Evolutionary conservation across 139 green algal species (phyloP).

Genomic region (Astrephomene gubernaculifera): DNA sequence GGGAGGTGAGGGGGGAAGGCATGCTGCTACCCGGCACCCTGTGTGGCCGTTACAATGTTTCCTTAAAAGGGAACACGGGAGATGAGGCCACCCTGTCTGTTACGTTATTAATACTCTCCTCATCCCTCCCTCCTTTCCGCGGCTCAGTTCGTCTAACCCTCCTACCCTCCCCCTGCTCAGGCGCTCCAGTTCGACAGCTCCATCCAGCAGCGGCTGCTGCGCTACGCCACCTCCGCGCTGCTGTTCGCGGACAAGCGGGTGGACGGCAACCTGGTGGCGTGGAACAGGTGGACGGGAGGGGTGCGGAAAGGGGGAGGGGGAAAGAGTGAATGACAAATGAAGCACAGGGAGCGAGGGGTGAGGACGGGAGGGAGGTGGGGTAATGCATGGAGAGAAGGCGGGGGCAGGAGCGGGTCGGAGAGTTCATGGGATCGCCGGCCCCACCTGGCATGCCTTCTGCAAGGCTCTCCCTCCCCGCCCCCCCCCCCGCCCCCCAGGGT

Average conservation of each 20-base stretch:
- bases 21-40: too few relatives aligned
- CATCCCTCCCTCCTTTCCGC: too few relatives aligned
- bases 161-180: neutral
- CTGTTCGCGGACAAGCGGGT: conserved; percentile 87
- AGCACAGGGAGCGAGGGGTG: neutral
- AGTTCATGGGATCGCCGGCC: too few relatives aligned
- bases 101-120: too few relatives aligned
- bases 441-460: neutral
- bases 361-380: neutral
- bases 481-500: conserved; percentile 58
- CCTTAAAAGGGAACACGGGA: too few relatives aligned
- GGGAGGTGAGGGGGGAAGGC: conserved; percentile 63
- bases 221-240: conserved; percentile 88
- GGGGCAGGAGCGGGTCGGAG: neutral
- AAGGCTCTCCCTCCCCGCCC: neutral
- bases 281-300: conserved; percentile 75
- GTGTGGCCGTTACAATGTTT: too few relatives aligned
- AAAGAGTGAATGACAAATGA: neutral
- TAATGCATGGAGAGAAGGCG: neutral
- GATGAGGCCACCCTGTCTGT: too few relatives aligned
- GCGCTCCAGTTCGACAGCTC: conserved; percentile 37
- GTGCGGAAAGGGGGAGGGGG: neutral
- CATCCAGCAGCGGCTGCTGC: conserved; percentile 86
- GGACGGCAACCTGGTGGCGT: conserved; percentile 82
- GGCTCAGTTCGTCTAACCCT: too few relatives aligned